Evolutionary conservation across 2,329 filamentous ascomycete genomes (phyloP).

Genomic region (Rhynchosporium agropyri): DNA sequence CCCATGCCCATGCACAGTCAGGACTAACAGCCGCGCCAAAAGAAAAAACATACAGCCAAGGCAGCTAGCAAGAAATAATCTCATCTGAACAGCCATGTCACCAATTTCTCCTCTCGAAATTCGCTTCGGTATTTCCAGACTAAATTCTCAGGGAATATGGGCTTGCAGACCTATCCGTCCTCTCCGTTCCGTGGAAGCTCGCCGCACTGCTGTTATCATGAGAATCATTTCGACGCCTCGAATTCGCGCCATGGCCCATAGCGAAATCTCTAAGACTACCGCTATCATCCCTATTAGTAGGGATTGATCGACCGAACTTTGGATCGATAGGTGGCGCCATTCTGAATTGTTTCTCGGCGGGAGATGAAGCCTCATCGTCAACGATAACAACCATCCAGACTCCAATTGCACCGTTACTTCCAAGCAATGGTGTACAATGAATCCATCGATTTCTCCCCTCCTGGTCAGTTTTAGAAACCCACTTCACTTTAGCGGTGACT

Average conservation of each 20-base stretch:
- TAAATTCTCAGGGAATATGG: slow-evolving; percentile 35
- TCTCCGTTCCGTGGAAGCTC: slow-evolving; percentile 27
- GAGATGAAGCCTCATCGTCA: slow-evolving; percentile 56
- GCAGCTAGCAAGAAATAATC: neutral
- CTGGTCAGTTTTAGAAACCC: slow-evolving; percentile 56
- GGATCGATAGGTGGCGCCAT: slow-evolving; percentile 41
- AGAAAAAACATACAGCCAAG: neutral
- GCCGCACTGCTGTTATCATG: slow-evolving; percentile 22
- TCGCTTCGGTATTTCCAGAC: neutral
- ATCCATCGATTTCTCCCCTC: slow-evolving; percentile 71
- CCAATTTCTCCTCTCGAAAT: neutral
- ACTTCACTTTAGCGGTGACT: slow-evolving; percentile 74
- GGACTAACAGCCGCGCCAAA: neutral
- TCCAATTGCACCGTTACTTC: slow-evolving; percentile 67
- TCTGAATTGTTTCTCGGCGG: slow-evolving; percentile 30
- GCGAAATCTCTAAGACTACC: slow-evolving; percentile 37
- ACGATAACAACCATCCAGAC: slow-evolving; percentile 80
- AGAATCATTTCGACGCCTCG: slow-evolving; percentile 21
- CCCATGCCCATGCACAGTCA: neutral
- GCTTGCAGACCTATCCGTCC: slow-evolving; percentile 33
- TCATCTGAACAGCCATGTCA: neutral
- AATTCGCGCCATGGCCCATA: slow-evolving; percentile 23
- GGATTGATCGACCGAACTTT: slow-evolving; percentile 32
- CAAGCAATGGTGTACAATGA: slow-evolving; percentile 73
- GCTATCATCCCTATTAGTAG: slow-evolving; percentile 25